Conservation (phyloP, 2,329 filamentous ascomycete genomes). For the Elsinoe fawcettii region DNA sequence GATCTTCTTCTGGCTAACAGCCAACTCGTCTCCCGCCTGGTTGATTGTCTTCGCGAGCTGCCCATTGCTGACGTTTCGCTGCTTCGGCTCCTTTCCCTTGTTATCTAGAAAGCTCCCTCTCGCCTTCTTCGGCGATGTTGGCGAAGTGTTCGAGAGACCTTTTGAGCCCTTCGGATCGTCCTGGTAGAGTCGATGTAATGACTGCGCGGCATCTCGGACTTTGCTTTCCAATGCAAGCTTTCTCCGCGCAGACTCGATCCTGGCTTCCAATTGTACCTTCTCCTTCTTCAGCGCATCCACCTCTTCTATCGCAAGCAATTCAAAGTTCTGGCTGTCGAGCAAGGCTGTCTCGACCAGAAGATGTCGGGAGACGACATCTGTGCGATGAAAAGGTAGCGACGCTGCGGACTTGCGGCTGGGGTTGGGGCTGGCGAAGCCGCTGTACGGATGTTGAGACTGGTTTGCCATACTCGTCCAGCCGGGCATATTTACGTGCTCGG, state of each 20-base stretch:
- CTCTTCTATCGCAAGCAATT: slow-evolving; percentile 83
- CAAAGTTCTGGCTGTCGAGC: slow-evolving; percentile 74
- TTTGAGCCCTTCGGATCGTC: slow-evolving; percentile 36
- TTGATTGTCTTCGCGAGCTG: slow-evolving; percentile 27
- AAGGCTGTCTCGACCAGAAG: slow-evolving; percentile 89
- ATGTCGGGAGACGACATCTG: slow-evolving; percentile 69
- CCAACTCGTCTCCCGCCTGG: slow-evolving; percentile 65
- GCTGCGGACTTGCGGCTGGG: not conserved
- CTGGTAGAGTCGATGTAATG: slow-evolving; percentile 72
- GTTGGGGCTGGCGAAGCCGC: slow-evolving; percentile 3
- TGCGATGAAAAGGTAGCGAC: slow-evolving; percentile 15
- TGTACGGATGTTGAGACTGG: not conserved
- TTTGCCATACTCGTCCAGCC: slow-evolving; percentile 10
- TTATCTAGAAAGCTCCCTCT: slow-evolving; percentile 40
- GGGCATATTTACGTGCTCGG: slow-evolving; percentile 13
- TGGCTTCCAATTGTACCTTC: slow-evolving; percentile 59
- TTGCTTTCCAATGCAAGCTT: slow-evolving; percentile 87
- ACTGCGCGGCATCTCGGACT: slow-evolving; percentile 85
- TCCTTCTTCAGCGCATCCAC: slow-evolving; percentile 89
- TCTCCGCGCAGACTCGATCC: slow-evolving; percentile 72
- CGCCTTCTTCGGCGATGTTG: slow-evolving; percentile 42
- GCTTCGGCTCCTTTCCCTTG: slow-evolving; percentile 18
- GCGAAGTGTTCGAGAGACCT: slow-evolving; percentile 34
- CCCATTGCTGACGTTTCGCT: slow-evolving; percentile 32
- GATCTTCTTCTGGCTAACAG: slow-evolving; percentile 68